Evolutionary conservation across 192 early-diverging fungal species (phyloP).

Genomic region (Kickxella alabastrina): DNA sequence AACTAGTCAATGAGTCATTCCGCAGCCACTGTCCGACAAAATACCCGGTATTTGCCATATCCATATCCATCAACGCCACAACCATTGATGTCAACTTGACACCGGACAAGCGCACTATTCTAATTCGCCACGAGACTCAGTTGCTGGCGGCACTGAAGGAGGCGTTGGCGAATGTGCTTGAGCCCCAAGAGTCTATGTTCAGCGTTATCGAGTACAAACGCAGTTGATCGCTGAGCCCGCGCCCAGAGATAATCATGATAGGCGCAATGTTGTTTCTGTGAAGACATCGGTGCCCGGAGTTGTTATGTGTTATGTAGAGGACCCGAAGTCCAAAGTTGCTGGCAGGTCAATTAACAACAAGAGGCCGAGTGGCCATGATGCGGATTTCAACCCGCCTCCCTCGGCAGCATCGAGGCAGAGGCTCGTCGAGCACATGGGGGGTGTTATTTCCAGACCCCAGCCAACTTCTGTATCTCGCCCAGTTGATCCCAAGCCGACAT

Average conservation of each 20-base stretch:
- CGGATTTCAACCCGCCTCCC: neutral
- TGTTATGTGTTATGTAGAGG: slow-evolving; percentile 13
- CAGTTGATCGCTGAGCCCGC: slow-evolving; percentile 3
- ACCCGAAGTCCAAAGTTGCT: neutral
- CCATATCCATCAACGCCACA: slow-evolving; percentile 45
- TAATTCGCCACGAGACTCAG: slow-evolving; percentile 70
- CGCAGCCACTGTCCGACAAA: slow-evolving; percentile 61
- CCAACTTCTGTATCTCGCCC: no score
- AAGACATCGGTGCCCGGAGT: slow-evolving; percentile 22
- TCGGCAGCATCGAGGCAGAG: neutral
- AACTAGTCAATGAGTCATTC: slow-evolving; percentile 82
- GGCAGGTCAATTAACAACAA: no score
- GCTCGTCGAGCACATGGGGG: neutral
- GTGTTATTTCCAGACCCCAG: no score
- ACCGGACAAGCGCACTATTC: slow-evolving; percentile 89
- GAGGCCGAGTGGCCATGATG: neutral
- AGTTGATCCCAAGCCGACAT: neutral
- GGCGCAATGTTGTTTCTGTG: neutral
- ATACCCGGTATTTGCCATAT: slow-evolving; percentile 75
- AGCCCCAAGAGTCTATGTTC: slow-evolving; percentile 21
- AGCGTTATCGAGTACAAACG: slow-evolving; percentile 14
- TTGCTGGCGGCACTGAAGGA: slow-evolving; percentile 12
- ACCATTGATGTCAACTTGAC: slow-evolving; percentile 89
- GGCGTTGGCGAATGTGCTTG: slow-evolving; percentile 13
- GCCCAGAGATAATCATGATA: no score